Conservation (phyloP, 2,329 filamentous ascomycete species). For the Mollisia scopiformis region DNA sequence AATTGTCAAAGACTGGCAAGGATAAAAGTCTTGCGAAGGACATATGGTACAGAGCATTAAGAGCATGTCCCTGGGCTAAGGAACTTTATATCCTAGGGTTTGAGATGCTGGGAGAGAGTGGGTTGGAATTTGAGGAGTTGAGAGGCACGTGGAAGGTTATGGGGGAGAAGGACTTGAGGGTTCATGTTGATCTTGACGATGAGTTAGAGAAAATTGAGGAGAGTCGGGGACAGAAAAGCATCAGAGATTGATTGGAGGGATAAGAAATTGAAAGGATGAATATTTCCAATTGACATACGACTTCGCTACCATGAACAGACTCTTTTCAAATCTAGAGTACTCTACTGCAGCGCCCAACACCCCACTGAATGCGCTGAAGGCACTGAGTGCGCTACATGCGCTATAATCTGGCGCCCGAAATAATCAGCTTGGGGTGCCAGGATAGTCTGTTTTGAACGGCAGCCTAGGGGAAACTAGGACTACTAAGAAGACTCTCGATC, state of each 20-base stretch:
- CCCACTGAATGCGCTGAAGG: too few species aligned
- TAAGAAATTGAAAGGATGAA: not conserved
- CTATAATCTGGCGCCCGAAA: too few species aligned
- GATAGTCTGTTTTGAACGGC: too few species aligned
- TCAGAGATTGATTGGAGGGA: slow-evolving; percentile 1
- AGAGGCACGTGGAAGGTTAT: slow-evolving; percentile 57
- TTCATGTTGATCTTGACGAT: slow-evolving; percentile 51
- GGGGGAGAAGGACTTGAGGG: slow-evolving; percentile 62
- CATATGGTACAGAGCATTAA: slow-evolving; percentile 58
- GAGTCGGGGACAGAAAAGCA: slow-evolving; percentile 24
- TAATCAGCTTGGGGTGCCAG: too few species aligned
- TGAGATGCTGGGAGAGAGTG: slow-evolving; percentile 35
- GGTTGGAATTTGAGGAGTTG: slow-evolving; percentile 45
- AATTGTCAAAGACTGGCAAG: slow-evolving; percentile 31
- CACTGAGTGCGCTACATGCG: too few species aligned
- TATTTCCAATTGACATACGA: not conserved
- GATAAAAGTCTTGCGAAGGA: slow-evolving; percentile 43
- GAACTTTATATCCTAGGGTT: slow-evolving; percentile 61
- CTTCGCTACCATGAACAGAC: not conserved
- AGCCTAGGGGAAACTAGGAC: too few species aligned
- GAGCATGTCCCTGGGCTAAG: slow-evolving; percentile 66
- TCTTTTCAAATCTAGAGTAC: too few species aligned
- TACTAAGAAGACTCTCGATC: too few species aligned
- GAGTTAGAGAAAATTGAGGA: slow-evolving; percentile 19
- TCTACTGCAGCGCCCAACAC: too few species aligned